Percentiles rank a stretch among this genome's conserved stretches.
phyloP scores from a whole-genome alignment of 179 eudicot genomes.

The Beta corolliflora region DNA sequence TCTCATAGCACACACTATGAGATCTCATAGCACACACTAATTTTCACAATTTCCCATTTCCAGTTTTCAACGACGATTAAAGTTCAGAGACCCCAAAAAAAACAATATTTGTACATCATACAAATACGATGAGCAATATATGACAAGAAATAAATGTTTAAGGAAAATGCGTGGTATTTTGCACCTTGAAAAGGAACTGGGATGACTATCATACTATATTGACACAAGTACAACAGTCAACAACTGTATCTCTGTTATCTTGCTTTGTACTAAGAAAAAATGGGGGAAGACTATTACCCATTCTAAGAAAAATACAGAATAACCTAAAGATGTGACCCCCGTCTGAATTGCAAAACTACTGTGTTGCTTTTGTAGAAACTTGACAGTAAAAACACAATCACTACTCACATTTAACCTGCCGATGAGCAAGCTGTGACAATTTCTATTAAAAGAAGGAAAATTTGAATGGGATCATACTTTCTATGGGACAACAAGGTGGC shows the following conservation, averaged over 20 bases:
- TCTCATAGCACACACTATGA: too few relatives aligned
- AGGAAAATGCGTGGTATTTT: neutral
- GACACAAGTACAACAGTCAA: slow-evolving; percentile 20
- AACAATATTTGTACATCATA: neutral
- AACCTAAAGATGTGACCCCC: slow-evolving; percentile 32
- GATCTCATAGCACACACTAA: too few relatives aligned
- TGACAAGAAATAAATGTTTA: neutral
- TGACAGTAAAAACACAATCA: slow-evolving; percentile 27
- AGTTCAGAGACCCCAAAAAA: neutral
- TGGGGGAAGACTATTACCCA: slow-evolving; percentile 31
- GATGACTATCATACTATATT: slow-evolving; percentile 31
- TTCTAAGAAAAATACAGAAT: slow-evolving; percentile 28
- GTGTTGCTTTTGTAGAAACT: slow-evolving; percentile 26
- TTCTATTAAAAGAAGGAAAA: slow-evolving; percentile 37
- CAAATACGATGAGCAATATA: neutral
- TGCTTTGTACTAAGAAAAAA: slow-evolving; percentile 40
- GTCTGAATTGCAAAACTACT: slow-evolving; percentile 19
- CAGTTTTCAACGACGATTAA: too few relatives aligned
- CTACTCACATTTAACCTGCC: slow-evolving; percentile 31
- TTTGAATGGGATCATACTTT: slow-evolving; percentile 35
- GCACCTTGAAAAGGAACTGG: slow-evolving; percentile 20
- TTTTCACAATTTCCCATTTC: too few relatives aligned
- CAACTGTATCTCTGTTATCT: slow-evolving; percentile 30
- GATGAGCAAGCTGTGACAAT: slow-evolving; percentile 28
- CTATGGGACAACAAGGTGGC: slow-evolving; percentile 47